Evolutionary conservation across 2,329 filamentous ascomycete species (phyloP).

Genomic region (Zymoseptoria ardabiliae): DNA sequence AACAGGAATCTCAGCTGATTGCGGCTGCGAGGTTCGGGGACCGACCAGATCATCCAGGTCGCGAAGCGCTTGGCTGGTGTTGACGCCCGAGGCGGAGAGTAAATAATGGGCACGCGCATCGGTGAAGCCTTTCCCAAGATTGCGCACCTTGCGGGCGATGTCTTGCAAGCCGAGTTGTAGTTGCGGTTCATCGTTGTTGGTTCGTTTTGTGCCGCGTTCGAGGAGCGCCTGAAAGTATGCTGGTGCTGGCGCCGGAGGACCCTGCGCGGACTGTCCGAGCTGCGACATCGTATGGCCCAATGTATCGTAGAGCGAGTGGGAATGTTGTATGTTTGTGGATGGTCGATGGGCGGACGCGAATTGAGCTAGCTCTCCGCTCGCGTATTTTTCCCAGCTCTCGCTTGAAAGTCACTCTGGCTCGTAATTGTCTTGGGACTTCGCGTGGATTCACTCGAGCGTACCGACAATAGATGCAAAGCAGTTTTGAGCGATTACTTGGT

Average conservation of each 20-base stretch:
- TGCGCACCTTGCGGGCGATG: slow-evolving; percentile 68
- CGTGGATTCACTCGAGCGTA: not conserved
- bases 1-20: slow-evolving; percentile 4
- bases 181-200: slow-evolving; percentile 72
- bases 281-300: not conserved
- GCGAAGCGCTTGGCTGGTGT: slow-evolving; percentile 74
- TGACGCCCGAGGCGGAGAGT: slow-evolving; percentile 86
- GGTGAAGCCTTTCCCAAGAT: slow-evolving; percentile 58
- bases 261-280: slow-evolving; percentile 7
- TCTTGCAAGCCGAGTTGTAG: slow-evolving; percentile 89
- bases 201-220: slow-evolving; percentile 59
- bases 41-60: slow-evolving; percentile 51
- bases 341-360: not conserved
- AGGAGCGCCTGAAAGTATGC: slow-evolving; percentile 59
- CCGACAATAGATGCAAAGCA: too few relatives aligned
- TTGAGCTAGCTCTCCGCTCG: not conserved
- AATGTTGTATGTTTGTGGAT: not conserved
- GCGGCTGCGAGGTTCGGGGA: slow-evolving; percentile 9
- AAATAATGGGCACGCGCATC: slow-evolving; percentile 67
- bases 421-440: not conserved
- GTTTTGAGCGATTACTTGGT: too few relatives aligned
- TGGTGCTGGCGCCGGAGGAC: slow-evolving; percentile 27
- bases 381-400: slow-evolving; percentile 4
- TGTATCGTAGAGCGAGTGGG: not conserved
- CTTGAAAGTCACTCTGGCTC: not conserved